Evolutionary conservation across 2,329 filamentous ascomycete species (phyloP).

Genomic region (Phoma herbarum): DNA sequence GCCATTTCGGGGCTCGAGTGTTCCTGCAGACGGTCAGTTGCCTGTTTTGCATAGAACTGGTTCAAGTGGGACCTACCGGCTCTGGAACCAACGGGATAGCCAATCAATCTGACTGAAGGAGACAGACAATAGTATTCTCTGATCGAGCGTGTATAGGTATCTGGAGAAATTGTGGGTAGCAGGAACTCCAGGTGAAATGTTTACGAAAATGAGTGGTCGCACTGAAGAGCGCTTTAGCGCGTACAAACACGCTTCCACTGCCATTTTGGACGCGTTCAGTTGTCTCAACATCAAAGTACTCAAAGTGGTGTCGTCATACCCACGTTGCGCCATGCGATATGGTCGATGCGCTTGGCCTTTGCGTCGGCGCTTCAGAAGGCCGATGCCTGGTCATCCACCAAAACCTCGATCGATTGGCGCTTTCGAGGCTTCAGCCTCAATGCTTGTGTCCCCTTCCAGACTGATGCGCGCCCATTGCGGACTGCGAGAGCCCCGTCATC

Average conservation of each 20-base stretch:
- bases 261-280: slow-evolving; percentile 26
- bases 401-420: slow-evolving; percentile 22
- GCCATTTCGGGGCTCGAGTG: slow-evolving; percentile 32
- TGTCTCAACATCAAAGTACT: slow-evolving; percentile 1
- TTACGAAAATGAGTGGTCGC: slow-evolving; percentile 10
- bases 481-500: slow-evolving; percentile 5
- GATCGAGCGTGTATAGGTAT: neutral
- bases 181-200: slow-evolving; percentile 1
- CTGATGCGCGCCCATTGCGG: neutral
- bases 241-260: slow-evolving; percentile 9
- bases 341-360: slow-evolving; percentile 6
- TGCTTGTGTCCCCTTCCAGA: slow-evolving; percentile 10
- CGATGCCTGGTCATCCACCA: slow-evolving; percentile 19
- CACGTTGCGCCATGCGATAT: slow-evolving; percentile 18
- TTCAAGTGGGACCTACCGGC: neutral
- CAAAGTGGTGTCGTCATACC: slow-evolving; percentile 35
- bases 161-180: neutral
- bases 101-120: neutral
- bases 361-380: slow-evolving; percentile 25
- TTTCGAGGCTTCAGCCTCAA: slow-evolving; percentile 25
- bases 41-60: neutral
- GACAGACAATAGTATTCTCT: neutral
- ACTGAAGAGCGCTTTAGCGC: slow-evolving; percentile 8
- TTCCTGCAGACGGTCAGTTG: slow-evolving; percentile 11
- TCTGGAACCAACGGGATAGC: neutral